Percentiles rank a stretch among this genome's conserved stretches.
phyloP scores from a whole-genome alignment of 306 rosid genomes.

The Medicago ruthenica region DNA sequence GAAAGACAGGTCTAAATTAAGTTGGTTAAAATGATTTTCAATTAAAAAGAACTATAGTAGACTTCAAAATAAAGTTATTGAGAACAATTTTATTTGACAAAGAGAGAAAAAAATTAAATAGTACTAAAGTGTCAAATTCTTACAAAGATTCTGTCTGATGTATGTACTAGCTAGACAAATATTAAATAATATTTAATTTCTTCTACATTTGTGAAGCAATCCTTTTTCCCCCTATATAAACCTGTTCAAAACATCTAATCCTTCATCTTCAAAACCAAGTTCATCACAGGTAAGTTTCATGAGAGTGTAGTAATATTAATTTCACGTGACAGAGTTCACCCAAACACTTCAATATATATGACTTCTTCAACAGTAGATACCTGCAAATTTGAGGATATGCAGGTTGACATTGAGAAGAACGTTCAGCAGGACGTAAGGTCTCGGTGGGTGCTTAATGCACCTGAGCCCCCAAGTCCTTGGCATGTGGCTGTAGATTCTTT shows the following conservation, averaged over 20 bases:
- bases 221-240: slow-evolving; percentile 43
- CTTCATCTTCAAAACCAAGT: slow-evolving; percentile 25
- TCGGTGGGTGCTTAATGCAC: slow-evolving; percentile 55
- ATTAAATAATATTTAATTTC: not conserved
- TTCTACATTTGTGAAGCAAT: slow-evolving; percentile 2
- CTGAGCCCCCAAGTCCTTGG: slow-evolving; percentile 52
- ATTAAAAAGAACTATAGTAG: not conserved
- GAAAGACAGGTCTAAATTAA: not conserved
- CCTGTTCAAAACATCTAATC: not conserved
- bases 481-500: slow-evolving; percentile 35
- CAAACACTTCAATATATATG: slow-evolving; percentile 64
- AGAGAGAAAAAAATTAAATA: slow-evolving; percentile 1
- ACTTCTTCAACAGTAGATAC: slow-evolving; percentile 34
- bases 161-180: not conserved
- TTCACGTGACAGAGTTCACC: slow-evolving; percentile 48
- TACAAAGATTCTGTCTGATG: not conserved
- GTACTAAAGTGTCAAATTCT: not conserved
- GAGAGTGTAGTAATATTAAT: slow-evolving; percentile 28
- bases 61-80: slow-evolving; percentile 9
- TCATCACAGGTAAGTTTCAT: slow-evolving; percentile 35
- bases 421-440: slow-evolving; percentile 33
- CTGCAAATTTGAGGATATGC: slow-evolving; percentile 35
- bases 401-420: slow-evolving; percentile 45
- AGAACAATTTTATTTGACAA: not conserved
- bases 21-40: not conserved